Evolutionary conservation across 106 monocot genomes (phyloP).

Genomic region (Apostasia ramifera): DNA sequence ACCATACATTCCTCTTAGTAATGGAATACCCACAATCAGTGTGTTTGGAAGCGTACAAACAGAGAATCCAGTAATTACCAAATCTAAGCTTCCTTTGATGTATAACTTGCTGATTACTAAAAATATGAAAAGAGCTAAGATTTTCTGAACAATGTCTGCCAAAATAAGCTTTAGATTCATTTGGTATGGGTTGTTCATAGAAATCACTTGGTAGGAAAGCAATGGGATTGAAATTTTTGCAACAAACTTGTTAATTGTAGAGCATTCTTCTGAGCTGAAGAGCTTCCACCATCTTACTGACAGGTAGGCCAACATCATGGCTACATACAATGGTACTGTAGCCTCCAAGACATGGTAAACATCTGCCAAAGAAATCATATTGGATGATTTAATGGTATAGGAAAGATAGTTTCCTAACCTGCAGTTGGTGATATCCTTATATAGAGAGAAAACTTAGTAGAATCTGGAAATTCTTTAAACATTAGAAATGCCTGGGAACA

Average conservation of each 20-base stretch:
- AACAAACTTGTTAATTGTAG: constrained; percentile 77
- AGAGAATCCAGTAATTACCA: constrained; percentile 73
- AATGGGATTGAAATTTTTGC: constrained; percentile 64
- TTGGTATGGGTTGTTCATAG: constrained; percentile 58
- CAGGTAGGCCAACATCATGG: constrained; percentile 58
- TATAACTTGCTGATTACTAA: constrained; percentile 19
- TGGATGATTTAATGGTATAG: neutral
- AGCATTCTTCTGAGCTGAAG: constrained; percentile 54
- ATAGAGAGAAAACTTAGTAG: neutral
- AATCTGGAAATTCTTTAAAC: neutral
- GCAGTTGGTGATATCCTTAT: neutral
- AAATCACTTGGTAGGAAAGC: constrained; percentile 64
- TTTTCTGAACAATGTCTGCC: constrained; percentile 57
- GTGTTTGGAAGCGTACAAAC: constrained; percentile 70
- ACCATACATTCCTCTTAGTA: constrained; percentile 65
- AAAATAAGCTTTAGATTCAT: constrained; percentile 60
- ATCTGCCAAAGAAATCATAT: constrained; percentile 49
- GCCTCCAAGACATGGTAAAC: constrained; percentile 52
- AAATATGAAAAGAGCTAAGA: constrained; percentile 37
- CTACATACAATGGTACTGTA: constrained; percentile 53
- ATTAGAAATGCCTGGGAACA: neutral
- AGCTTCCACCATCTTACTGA: constrained; percentile 68
- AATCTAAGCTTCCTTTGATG: constrained; percentile 37
- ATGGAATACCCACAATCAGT: constrained; percentile 66
- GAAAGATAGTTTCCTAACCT: neutral